Base-by-base conservation (phyloP, 1,139 yeast species). In the Suhomyces terraborum region DNA sequence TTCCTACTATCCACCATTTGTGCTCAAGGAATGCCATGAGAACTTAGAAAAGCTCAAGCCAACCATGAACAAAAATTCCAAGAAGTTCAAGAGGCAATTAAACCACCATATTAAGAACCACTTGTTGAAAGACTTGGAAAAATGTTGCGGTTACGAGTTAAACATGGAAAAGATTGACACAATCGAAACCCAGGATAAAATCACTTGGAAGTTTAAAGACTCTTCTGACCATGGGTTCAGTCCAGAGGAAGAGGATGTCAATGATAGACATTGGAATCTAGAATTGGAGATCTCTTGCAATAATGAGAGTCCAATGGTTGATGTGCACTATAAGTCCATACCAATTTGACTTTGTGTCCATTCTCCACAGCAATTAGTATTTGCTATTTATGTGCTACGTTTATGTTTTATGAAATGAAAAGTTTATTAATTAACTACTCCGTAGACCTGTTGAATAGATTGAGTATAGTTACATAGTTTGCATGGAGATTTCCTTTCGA, bases 21-120 rank as follows among this genome's bases (percentile, higher is more conserved):
- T 84, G 36, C 54, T 84, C 62, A 76, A 77, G 51, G 84, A 79
- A 51, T 76, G 84, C 48, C 87, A 81, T 52, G 79, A 82, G 45
- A 81, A 84, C 58, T 77, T 81, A 43, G 93, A 84, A 43, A 83
- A 82, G 61, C 78, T 84, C 46, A 83, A 84, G 61, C 84, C 85
- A 36, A 80, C 87, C 38, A 79, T 77, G 70, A 84, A 84, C 65
- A 80, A 83, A 45, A 80, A 83, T 58, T 80, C 84, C 43, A 77
- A 80, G 53, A 84, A 84, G 64, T 84, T 83, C 59, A 81, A 79
- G 52, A 76, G 93, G 59, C 84, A 84, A 58, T 72, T 84, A 62
- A 84, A 82, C 58, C 91, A 84, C 61, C 93, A 84, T 54, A 72
- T 84, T 42, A 79, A 81, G 55, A 82, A 82, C 56, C 91, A 84